Evolutionary conservation across 2,329 filamentous ascomycete genomes (phyloP), one percentile per base, ranked within the genome.

Genomic region (Moelleriella libera): DNA sequence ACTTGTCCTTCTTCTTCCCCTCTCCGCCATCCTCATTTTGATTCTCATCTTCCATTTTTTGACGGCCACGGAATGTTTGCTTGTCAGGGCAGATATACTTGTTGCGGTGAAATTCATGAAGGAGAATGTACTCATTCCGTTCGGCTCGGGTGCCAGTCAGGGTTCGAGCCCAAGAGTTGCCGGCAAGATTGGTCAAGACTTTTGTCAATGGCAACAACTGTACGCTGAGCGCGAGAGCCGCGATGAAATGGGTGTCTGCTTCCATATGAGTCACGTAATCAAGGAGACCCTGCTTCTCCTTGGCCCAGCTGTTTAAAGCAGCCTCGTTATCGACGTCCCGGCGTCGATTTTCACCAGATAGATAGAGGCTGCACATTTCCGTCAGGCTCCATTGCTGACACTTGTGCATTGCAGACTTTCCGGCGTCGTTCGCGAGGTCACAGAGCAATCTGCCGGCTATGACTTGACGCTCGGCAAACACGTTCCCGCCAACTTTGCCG

Each of bases 61-160:
- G 75, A 50, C 86, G 85, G 11, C 80, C 80, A 55, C 83, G 88
- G 57, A 86, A 88, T 43, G 75, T 83, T 54, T 88, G 82, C 67
- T 98, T 98, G 68, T 98, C 94, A 0, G 92, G 92, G 60, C 88
- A 96, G 51, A 98, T 96, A 61, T 94, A 98, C 65, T 96, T 97
- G 67, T 92, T 96, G 52, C 85, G 83, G 62, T 96, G 78, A 60
- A 98, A 98, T 59, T 97, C 90, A 57, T 98, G 92, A 5, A 98
- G 77, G 60, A 98, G 60, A 87, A 98, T 98, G 74, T 95, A 98
- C 68, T 98, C 92, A 67, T 98, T 98, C 37, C 92, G 85, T 69
- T 98, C 92, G 7, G 92, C 92, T 60, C 92, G 83, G 21, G 92
- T 98, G 64, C 92, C 92, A 39, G 88, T 96, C 41, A 98, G 71